Base-by-base conservation (phyloP, 768 basidiomycete genomes). In the Naganishia antarctica region DNA sequence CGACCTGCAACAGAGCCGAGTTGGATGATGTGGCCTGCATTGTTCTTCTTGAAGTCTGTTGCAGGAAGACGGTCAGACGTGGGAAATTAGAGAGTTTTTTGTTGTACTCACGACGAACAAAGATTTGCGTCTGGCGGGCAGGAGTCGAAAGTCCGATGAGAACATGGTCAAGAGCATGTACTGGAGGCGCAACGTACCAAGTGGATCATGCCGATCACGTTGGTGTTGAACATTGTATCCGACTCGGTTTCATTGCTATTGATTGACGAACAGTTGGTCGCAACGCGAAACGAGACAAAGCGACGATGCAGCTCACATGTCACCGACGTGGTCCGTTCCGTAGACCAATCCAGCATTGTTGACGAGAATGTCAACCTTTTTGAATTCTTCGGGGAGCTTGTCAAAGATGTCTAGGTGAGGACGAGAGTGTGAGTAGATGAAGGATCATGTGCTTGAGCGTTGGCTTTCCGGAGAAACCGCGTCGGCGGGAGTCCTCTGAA, bases 341-440 rank as follows among this genome's bases (percentile, higher is more conserved):
- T 86, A 83, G 31, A 97, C 96, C 70, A 87, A 91, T 31, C 96
- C 94, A 37, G 96, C 93, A 70, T 87, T 87, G 74, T 86, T 87
- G 46, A 87, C 86, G 80, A 76, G 67, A 64, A 96, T 83, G 72
- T 96, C 92, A 64, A 96, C 81, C 53, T 85, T 79, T 62, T 84
- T 84, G 47, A 91, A 82, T 21, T 85, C 84, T 48, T 80, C 71
- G 0, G 90, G 90, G 16, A 93, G 80, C 69, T 86, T 86, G 44
- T 85, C 84, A 80, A 85, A 83, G 29, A 96, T 81, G 26, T 79
- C 64, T 65, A 49, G n/a, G n/a, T n/a, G n/a, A n/a, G n/a, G n/a
- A n/a, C n/a, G n/a, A n/a, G n/a, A n/a, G n/a, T n/a, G n/a, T n/a
- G n/a, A n/a, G n/a, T n/a, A n/a, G n/a, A n/a, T n/a, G n/a, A n/a